A percentile compares a stretch with the other conserved stretches of the same genome.
phyloP scores from a whole-genome alignment of 495 filamentous ascomycete genomes.

The Lophiotrema nucula region DNA sequence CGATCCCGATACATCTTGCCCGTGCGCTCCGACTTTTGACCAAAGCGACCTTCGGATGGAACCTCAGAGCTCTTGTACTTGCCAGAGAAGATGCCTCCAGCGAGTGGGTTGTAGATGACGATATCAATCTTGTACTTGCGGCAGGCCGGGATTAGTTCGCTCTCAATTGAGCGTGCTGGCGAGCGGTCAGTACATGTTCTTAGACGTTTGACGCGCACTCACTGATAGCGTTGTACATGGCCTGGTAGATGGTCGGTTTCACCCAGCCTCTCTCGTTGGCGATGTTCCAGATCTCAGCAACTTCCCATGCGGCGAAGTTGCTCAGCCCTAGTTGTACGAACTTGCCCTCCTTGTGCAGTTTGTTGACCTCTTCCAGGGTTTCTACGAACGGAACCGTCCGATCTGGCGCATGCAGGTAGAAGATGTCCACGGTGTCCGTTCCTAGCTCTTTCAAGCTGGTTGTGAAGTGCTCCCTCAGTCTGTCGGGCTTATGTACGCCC shows the following conservation, averaged over 20 bases:
- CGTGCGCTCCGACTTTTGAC: conserved; percentile 45
- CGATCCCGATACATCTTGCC: conserved; percentile 71
- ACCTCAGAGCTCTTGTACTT: conserved; percentile 59
- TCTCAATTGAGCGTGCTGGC: conserved; percentile 65
- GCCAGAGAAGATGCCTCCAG: conserved; percentile 80
- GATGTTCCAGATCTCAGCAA: conserved; percentile 82
- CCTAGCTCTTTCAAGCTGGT: conserved; percentile 68
- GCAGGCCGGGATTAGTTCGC: conserved; percentile 76
- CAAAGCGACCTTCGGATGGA: conserved; percentile 69
- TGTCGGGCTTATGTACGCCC: conserved; percentile 60
- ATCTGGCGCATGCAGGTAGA: conserved; percentile 86
- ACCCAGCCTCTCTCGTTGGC: conserved; percentile 78
- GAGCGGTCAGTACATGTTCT: neutral
- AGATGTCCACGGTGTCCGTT: conserved; percentile 78
- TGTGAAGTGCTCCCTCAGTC: conserved; percentile 61
- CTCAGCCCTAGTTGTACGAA: conserved; percentile 78
- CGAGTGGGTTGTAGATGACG: conserved; percentile 88
- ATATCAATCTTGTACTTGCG: conserved; percentile 83
- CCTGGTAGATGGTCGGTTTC: conserved; percentile 65
- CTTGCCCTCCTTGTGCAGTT: conserved; percentile 83
- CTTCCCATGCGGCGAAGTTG: conserved; percentile 87
- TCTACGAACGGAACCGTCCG: conserved; percentile 64
- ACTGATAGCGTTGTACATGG: conserved; percentile 66
- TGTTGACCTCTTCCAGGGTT: conserved; percentile 72
- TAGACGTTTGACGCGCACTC: neutral